Conservation (phyloP, 257 asterid species). For the Leonotis leonurus region DNA sequence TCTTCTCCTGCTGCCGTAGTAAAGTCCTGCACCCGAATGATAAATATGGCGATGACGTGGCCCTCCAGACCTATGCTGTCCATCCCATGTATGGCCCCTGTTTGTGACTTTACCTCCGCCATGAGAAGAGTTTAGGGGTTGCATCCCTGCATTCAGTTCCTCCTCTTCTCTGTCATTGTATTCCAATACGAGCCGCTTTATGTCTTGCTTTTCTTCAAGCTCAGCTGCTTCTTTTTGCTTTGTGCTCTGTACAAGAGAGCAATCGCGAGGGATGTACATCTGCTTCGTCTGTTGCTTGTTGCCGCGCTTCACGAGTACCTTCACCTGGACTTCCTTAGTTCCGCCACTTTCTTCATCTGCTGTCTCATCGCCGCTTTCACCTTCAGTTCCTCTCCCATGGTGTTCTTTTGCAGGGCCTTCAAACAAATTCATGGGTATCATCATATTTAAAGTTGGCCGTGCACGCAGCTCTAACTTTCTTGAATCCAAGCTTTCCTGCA, state of each 20-base stretch:
- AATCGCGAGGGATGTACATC: slow-evolving; percentile 84
- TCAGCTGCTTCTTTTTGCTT: slow-evolving; percentile 98
- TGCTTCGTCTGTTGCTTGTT: slow-evolving; percentile 89
- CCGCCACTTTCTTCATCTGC: slow-evolving; percentile 66
- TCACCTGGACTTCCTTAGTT: slow-evolving; percentile 74
- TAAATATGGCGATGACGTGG: slow-evolving; percentile 56
- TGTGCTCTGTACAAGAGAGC: slow-evolving; percentile 88
- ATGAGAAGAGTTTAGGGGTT: slow-evolving; percentile 50
- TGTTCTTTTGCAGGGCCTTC: slow-evolving; percentile 76
- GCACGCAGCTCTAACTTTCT: slow-evolving; percentile 82
- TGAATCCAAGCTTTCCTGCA: slow-evolving; percentile 98
- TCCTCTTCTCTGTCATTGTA: slow-evolving; percentile 97
- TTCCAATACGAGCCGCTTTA: slow-evolving; percentile 80
- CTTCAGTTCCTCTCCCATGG: slow-evolving; percentile 62
- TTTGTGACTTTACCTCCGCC: slow-evolving; percentile 57
- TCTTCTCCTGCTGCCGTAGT: slow-evolving; percentile 73
- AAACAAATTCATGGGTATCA: slow-evolving; percentile 79
- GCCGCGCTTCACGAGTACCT: slow-evolving; percentile 93
- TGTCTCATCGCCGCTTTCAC: slow-evolving; percentile 88
- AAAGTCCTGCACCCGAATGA: slow-evolving; percentile 80
- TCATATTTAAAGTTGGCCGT: slow-evolving; percentile 86
- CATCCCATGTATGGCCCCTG: slow-evolving; percentile 71
- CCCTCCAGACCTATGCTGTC: slow-evolving; percentile 54
- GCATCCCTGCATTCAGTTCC: slow-evolving; percentile 72
- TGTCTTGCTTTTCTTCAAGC: slow-evolving; percentile 96